Evolutionary conservation across 208 protist genomes (phyloP).

Genomic region (Leishmania turanica): DNA sequence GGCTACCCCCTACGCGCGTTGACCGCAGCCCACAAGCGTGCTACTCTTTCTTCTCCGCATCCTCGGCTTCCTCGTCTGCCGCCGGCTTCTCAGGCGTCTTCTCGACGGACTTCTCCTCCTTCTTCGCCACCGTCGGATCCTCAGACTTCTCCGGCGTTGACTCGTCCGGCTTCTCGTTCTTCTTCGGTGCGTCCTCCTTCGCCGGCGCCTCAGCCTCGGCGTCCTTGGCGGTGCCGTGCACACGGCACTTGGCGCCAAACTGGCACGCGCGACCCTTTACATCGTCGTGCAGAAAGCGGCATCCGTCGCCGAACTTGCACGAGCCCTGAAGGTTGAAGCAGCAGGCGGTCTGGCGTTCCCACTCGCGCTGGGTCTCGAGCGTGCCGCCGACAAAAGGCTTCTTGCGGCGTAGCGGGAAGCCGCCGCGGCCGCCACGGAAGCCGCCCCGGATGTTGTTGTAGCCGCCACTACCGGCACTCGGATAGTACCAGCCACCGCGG

Average conservation of each 20-base stretch:
- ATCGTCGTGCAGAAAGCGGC: constrained; percentile 83
- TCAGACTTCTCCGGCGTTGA: not conserved
- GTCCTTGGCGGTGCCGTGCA: constrained; percentile 34
- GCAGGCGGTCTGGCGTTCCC: constrained; percentile 74
- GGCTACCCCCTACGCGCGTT: not conserved
- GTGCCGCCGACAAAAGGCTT: constrained; percentile 84
- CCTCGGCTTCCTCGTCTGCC: not conserved
- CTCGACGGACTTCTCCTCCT: not conserved
- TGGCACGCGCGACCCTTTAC: constrained; percentile 58
- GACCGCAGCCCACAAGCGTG: not conserved
- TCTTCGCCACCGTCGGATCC: not conserved
- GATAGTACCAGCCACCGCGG: constrained; percentile 30
- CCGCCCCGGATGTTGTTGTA: constrained; percentile 39
- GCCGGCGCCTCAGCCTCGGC: constrained; percentile 12
- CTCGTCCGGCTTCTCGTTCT: constrained; percentile 5
- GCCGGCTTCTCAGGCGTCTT: not conserved
- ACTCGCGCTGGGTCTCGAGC: constrained; percentile 79
- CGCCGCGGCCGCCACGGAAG: constrained; percentile 54
- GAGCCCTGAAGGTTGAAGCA: constrained; percentile 84
- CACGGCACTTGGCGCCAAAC: constrained; percentile 72
- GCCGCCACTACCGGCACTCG: constrained; percentile 23
- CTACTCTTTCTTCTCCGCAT: not conserved
- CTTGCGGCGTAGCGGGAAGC: constrained; percentile 49
- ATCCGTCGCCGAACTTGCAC: constrained; percentile 80
- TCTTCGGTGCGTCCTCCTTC: constrained; percentile 8